Conservation (phyloP, 176 grass and related monocot genomes). For the Panicum miliaceum region DNA sequence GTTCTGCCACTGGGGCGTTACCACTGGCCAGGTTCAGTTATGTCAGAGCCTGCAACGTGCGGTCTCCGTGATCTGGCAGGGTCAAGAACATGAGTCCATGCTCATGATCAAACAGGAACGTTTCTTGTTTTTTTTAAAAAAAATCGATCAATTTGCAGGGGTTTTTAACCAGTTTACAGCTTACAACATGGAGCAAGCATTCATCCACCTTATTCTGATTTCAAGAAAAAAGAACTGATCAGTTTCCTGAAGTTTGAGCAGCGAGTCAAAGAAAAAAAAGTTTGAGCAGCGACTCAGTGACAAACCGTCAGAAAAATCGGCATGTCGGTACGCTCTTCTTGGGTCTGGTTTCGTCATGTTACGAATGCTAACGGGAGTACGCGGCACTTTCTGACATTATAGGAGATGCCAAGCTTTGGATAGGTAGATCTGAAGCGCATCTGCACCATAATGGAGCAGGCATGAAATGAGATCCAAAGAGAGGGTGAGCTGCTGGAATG, state of each 20-base stretch:
- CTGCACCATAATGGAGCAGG: neutral
- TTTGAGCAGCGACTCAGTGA: neutral
- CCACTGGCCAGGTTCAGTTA: constrained; percentile 9
- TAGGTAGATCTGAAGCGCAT: constrained; percentile 22
- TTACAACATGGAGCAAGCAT: neutral
- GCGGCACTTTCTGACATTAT: neutral
- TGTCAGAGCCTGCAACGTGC: constrained; percentile 37
- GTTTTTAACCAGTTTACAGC: neutral
- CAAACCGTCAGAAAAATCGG: neutral
- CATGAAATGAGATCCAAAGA: constrained; percentile 12
- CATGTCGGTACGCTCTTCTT: neutral
- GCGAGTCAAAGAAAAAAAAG: neutral
- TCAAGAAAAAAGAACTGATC: neutral
- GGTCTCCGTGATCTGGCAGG: constrained; percentile 5
- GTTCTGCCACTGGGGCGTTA: constrained; percentile 28
- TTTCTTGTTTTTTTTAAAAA: neutral
- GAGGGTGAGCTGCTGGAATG: neutral
- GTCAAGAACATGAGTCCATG: constrained; percentile 51
- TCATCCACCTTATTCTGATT: neutral
- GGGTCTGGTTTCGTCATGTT: too few relatives aligned
- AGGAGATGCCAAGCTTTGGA: neutral
- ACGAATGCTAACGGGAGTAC: neutral
- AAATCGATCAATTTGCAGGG: neutral
- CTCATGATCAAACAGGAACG: constrained; percentile 5
- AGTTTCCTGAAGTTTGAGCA: neutral